phyloP scores from a whole-genome alignment of 352 stramenopile species.

The Pythium guiyangense region DNA sequence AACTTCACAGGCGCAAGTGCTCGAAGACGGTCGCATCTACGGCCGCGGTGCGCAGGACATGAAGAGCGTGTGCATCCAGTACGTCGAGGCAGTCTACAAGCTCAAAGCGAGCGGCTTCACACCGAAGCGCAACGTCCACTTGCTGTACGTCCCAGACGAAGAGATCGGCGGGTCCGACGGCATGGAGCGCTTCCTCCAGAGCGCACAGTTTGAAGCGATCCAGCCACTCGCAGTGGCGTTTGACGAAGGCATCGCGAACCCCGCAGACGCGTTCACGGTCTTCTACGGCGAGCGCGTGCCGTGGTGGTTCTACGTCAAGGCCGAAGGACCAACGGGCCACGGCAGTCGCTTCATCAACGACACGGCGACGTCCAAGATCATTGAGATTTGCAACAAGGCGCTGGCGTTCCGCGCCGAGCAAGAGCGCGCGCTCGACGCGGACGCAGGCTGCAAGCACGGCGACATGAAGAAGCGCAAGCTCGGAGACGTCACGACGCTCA shows the following conservation, averaged over 20 bases:
- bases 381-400: slow-evolving; percentile 86
- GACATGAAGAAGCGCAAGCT: slow-evolving; percentile 88
- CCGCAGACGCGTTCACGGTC: slow-evolving; percentile 88
- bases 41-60: slow-evolving; percentile 91
- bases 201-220: slow-evolving; percentile 74
- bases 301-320: slow-evolving; percentile 90
- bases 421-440: slow-evolving; percentile 67
- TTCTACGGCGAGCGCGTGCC: slow-evolving; percentile 95
- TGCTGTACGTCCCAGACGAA: slow-evolving; percentile 93
- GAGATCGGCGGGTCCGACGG: slow-evolving; percentile 92
- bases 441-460: slow-evolving; percentile 88
- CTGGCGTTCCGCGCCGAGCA: slow-evolving; percentile 89
- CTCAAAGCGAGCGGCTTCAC: slow-evolving; percentile 64
- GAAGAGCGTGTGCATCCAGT: slow-evolving; percentile 96
- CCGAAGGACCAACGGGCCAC: slow-evolving; percentile 77
- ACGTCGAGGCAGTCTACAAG: slow-evolving; percentile 86
- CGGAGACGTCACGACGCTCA: slow-evolving; percentile 93
- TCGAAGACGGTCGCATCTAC: slow-evolving; percentile 87
- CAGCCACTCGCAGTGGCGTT: slow-evolving; percentile 89
- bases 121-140: slow-evolving; percentile 87
- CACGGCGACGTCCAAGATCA: slow-evolving; percentile 94
- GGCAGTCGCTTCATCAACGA: slow-evolving; percentile 94
- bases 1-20: slow-evolving; percentile 38
- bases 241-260: slow-evolving; percentile 94
- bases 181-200: slow-evolving; percentile 91